Evolutionary conservation across 345 rosid species (phyloP).

Genomic region (Pseudoturritis turrita): DNA sequence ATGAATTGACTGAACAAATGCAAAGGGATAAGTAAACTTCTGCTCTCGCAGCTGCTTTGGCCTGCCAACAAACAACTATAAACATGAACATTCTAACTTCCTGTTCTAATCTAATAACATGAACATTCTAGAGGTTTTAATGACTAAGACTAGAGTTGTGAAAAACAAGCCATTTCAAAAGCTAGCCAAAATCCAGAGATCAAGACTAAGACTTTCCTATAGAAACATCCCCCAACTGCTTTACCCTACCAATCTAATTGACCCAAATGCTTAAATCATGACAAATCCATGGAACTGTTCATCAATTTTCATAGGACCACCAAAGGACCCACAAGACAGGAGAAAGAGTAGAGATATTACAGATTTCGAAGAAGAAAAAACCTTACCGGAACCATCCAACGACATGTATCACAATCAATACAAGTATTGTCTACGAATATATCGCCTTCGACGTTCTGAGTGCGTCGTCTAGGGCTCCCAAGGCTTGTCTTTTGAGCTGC

Average conservation of each 20-base stretch:
- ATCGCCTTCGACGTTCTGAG: constrained; percentile 51
- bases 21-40: neutral
- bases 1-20: constrained; percentile 3
- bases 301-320: neutral
- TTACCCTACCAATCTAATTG: neutral
- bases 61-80: neutral
- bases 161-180: neutral
- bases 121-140: neutral
- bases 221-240: neutral
- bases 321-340: constrained; percentile 4
- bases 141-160: neutral
- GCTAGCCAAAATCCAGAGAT: constrained; percentile 1
- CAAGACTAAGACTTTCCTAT: neutral
- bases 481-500: constrained; percentile 27
- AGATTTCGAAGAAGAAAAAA: neutral
- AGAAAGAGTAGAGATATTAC: too few species aligned
- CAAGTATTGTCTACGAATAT: constrained; percentile 56
- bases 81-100: neutral
- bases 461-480: constrained; percentile 27
- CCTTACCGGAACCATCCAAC: constrained; percentile 76
- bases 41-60: neutral
- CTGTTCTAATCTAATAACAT: neutral
- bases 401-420: constrained; percentile 73
- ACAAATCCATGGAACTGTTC: neutral
- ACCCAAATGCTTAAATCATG: neutral